phyloP scores from a whole-genome alignment of 805 yeast species.

The Wickerhamiella dianesei region DNA sequence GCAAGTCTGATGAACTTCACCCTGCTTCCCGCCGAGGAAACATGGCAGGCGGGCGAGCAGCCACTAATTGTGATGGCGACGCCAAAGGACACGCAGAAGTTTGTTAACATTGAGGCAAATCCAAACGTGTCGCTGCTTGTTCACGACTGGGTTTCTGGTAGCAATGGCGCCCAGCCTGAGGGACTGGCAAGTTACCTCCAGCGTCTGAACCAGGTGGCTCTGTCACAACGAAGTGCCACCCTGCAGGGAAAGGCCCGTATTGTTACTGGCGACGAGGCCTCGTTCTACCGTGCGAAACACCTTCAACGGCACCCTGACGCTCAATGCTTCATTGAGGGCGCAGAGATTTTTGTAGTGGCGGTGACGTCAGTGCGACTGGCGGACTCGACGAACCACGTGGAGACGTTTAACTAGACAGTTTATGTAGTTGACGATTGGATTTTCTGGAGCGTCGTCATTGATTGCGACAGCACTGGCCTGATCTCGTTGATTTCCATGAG shows the following conservation, averaged over 20 bases:
- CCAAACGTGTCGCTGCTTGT: conserved; percentile 70
- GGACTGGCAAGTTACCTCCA: conserved; percentile 47
- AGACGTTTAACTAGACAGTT: conserved; percentile 3
- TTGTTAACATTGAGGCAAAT: conserved; percentile 50
- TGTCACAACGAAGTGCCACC: conserved; percentile 72
- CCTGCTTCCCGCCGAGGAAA: conserved; percentile 25
- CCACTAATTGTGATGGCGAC: conserved; percentile 45
- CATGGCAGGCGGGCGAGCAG: conserved; percentile 22
- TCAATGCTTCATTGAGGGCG: conserved; percentile 48
- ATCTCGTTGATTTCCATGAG: conserved; percentile 77
- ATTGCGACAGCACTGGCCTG: conserved; percentile 63
- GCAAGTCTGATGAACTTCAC: conserved; percentile 88
- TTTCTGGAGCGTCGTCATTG: conserved; percentile 65
- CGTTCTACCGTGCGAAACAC: conserved; percentile 48
- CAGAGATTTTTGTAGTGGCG: conserved; percentile 49
- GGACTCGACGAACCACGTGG: conserved; percentile 30
- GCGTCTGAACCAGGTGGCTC: conserved; percentile 63
- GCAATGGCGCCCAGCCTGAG: conserved; percentile 36
- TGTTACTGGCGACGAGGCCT: conserved; percentile 35
- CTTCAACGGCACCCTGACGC: conserved; percentile 57
- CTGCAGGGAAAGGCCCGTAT: conserved; percentile 58
- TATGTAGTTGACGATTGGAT: conserved; percentile 23
- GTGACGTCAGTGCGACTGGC: conserved; percentile 63
- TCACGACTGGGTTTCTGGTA: conserved; percentile 61
- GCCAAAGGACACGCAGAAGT: conserved; percentile 58